These are phyloP conservation scores for Coemansia sp. DNA, from an alignment of 192 early-diverging fungal genomes.

Conservation along the genomic window DNA sequence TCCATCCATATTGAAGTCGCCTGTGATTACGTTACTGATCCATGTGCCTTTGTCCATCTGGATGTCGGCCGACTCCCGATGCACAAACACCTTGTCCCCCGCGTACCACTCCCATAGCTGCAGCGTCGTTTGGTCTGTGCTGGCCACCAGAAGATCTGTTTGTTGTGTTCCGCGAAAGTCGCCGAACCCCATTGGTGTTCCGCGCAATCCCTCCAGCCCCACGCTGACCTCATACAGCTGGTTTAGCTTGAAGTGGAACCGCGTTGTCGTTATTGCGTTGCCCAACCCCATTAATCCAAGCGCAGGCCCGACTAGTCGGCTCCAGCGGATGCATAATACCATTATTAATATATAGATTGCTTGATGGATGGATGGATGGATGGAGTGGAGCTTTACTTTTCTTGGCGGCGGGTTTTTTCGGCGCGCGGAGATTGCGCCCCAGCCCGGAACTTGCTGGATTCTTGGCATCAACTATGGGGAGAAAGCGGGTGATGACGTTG, in stretches of 20 bases:
- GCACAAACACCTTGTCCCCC: conserved; percentile 44
- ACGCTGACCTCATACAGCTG: conserved; percentile 64
- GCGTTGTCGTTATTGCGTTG: conserved; percentile 23
- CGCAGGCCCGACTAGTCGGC: not conserved
- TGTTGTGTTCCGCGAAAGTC: conserved; percentile 85
- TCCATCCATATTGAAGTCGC: conserved; percentile 91
- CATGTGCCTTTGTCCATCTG: conserved; percentile 40
- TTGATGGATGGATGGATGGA: no score
- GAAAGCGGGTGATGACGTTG: not conserved
- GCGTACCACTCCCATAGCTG: conserved; percentile 73
- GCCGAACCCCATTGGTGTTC: conserved; percentile 79
- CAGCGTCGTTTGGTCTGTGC: conserved; percentile 64
- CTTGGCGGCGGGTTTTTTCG: no score
- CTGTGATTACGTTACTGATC: conserved; percentile 76
- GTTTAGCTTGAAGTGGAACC: conserved; percentile 55
- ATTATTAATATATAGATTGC: not conserved
- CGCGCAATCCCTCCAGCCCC: conserved; percentile 64
- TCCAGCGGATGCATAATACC: not conserved
- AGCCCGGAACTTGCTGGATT: no score
- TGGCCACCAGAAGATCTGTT: conserved; percentile 78
- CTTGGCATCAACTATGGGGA: conserved; percentile 1
- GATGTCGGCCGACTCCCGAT: conserved; percentile 56
- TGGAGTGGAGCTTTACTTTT: no score
- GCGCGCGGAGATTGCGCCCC: no score
- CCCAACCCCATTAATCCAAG: not conserved